These are phyloP conservation scores for Xylaria arbuscula DNA, from an alignment of 2,329 filamentous ascomycete species.

Conservation along the genomic window DNA sequence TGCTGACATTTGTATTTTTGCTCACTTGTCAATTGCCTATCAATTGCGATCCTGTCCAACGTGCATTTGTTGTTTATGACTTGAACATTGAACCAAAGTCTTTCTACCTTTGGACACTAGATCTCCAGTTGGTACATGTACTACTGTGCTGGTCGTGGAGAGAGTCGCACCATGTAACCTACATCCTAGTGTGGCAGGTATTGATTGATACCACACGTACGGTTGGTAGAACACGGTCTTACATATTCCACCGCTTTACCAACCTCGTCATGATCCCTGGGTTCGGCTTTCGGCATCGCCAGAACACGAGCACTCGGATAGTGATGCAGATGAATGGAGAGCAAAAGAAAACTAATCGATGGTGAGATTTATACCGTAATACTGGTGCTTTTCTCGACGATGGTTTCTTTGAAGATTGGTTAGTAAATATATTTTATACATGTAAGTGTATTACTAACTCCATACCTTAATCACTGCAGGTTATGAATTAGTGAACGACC, in stretches of 20 bases:
- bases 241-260: background rate
- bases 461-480: too few relatives aligned
- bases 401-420: too few relatives aligned
- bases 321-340: background rate
- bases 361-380: too few relatives aligned
- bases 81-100: background rate
- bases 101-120: background rate
- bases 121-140: background rate
- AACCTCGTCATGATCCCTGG: background rate
- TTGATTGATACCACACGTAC: background rate
- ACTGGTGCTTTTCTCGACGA: too few relatives aligned
- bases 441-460: too few relatives aligned
- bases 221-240: background rate
- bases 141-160: background rate
- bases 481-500: too few relatives aligned
- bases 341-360: background rate
- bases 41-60: background rate
- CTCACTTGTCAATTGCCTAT: background rate
- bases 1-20: background rate
- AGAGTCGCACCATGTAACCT: constrained; percentile 1
- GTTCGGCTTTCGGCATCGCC: background rate
- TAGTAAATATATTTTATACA: too few relatives aligned
- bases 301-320: background rate
- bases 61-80: background rate
- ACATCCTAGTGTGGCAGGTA: constrained; percentile 10